A percentile compares a stretch with the other conserved stretches of the same genome.
phyloP scores from a whole-genome alignment of 2,329 filamentous ascomycete species.

The Xylariaceae sp. region DNA sequence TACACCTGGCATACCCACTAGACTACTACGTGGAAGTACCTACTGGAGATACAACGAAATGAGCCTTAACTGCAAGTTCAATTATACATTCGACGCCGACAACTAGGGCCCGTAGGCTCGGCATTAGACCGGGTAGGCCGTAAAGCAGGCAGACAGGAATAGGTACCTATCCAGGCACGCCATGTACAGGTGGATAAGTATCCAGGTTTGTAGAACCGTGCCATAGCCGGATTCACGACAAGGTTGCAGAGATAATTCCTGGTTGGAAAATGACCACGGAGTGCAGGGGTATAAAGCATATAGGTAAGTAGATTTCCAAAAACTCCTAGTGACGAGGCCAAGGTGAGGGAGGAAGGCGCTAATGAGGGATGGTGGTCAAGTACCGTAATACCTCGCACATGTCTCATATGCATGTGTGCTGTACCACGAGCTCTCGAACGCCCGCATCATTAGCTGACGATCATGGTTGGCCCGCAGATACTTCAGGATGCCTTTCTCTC shows the following conservation, averaged over 20 bases:
- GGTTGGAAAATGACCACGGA: constrained; percentile 20
- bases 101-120: constrained; percentile 6
- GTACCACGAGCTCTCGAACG: background rate
- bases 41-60: background rate
- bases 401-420: background rate
- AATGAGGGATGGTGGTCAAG: no score
- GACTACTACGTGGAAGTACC: no score
- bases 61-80: no score
- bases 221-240: constrained; percentile 18
- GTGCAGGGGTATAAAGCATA: constrained; percentile 17
- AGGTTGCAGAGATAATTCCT: constrained; percentile 30
- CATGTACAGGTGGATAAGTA: no score
- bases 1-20: no score
- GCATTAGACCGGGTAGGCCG: constrained; percentile 16
- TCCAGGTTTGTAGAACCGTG: background rate
- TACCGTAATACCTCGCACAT: background rate
- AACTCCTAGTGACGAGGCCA: constrained; percentile 15
- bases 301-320: constrained; percentile 3
- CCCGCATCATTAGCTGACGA: constrained; percentile 15
- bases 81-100: no score
- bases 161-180: no score
- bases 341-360: constrained; percentile 12
- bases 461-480: no score
- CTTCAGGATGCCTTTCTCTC: no score
- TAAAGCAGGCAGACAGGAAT: constrained; percentile 11